Evolutionary conservation across 305 asterid species (phyloP), one percentile per base, ranked within the genome.

Genomic region (Rubia balearica): DNA sequence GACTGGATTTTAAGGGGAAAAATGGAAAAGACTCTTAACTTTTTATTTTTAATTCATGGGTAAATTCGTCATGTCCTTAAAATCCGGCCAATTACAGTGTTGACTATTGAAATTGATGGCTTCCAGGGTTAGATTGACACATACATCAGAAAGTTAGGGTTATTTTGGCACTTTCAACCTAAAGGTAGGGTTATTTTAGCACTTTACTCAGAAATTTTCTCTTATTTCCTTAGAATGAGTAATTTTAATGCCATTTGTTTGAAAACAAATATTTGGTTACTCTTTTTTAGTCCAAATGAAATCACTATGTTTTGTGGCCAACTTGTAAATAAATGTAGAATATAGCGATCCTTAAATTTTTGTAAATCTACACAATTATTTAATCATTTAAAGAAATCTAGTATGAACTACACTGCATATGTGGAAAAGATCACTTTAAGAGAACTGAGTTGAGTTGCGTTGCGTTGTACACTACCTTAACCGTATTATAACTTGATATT

Each of bases 401-500:
- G n/a, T 21, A 30, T 7, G 49, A 65, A 27, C 21, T 61, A 61
- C 42, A 27, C 19, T 41, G 7, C 8, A 19, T 7, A 65, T 22
- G 19, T n/a, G 70, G 38, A 21, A 45, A 65, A 43, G 56, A 22
- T 43, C 56, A 22, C 56, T n/a, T 65, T 65, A 30, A 21, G 53
- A 62, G 40, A 36, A 36, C 40, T 36, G 40, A 36, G 40, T 36
- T 36, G 57, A 65, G 70, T 48, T 65, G 70, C 43, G 70, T 30
- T 65, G 69, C 55, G 22, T 41, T 42, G 36, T 19, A 6, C 55
- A 3, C 3, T 53, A 19, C 30, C 57, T 9, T 65, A 21, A 45
- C n/a, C 0, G 14, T 51, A 0, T 11, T 65, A 4, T 6, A 42
- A 43, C 24, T 21, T 5, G 4, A 12, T 45, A 4, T 3, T 16